Conservation (phyloP, 768 basidiomycete genomes). For the Obba rivulosa region DNA sequence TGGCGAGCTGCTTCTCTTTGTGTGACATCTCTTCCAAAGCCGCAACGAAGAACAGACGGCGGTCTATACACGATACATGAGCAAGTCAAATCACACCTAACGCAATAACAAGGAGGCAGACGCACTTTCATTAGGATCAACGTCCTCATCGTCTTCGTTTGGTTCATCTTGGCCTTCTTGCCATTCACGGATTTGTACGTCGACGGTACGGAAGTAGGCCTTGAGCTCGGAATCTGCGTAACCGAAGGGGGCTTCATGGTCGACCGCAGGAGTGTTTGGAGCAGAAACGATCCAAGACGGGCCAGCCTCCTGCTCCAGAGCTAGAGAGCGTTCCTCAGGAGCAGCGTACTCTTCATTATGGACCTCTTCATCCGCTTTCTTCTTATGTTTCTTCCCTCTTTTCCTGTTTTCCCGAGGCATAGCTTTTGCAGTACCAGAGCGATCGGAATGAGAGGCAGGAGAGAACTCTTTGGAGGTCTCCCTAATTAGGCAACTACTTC, state of each 20-base stretch:
- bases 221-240: conserved; percentile 87
- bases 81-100: background rate
- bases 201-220: conserved; percentile 88
- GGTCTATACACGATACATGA: conserved; percentile 7
- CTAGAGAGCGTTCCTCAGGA: conserved; percentile 9
- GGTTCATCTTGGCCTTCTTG: conserved; percentile 47
- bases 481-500: conserved; percentile 3
- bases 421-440: too few relatives aligned
- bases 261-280: conserved; percentile 30
- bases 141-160: conserved; percentile 36
- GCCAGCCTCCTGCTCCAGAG: conserved; percentile 26
- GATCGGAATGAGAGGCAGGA: background rate
- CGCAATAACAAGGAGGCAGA: background rate
- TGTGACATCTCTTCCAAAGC: conserved; percentile 80
- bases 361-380: conserved; percentile 29
- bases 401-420: conserved; percentile 78
- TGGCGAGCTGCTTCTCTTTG: conserved; percentile 86
- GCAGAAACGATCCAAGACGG: conserved; percentile 70
- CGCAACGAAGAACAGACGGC: conserved; percentile 27
- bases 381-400: conserved; percentile 72
- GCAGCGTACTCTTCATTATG: conserved; percentile 17
- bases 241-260: conserved; percentile 80
- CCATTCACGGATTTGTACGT: conserved; percentile 85
- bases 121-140: conserved; percentile 70
- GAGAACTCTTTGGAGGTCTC: conserved; percentile 6